Conservation (phyloP, 768 basidiomycete genomes). For the Psilocybe sp. region DNA sequence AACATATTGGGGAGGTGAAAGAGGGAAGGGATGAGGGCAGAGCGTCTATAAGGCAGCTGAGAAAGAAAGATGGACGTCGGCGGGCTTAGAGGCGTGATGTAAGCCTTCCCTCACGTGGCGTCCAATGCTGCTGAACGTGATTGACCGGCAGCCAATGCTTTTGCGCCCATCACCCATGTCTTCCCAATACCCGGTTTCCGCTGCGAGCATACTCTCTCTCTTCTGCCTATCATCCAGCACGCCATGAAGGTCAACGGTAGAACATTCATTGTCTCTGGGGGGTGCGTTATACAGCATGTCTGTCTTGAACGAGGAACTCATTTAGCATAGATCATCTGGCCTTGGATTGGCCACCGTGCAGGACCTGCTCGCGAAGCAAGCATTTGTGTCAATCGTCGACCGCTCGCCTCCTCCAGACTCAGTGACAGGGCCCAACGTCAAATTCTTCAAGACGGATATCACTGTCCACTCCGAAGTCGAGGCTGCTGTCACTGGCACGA, state of each 20-base stretch:
- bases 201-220: not conserved
- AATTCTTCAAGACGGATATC: slow-evolving; percentile 42
- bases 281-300: slow-evolving; percentile 29
- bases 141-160: slow-evolving; percentile 15
- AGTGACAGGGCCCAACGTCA: slow-evolving; percentile 23
- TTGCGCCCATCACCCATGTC: slow-evolving; percentile 9
- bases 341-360: slow-evolving; percentile 52
- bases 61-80: slow-evolving; percentile 7
- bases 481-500: slow-evolving; percentile 33
- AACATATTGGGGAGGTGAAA: slow-evolving; percentile 34
- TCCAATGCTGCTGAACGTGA: slow-evolving; percentile 10
- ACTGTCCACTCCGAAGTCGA: slow-evolving; percentile 33
- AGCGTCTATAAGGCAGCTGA: slow-evolving; percentile 7
- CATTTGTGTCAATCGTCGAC: slow-evolving; percentile 53
- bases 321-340: slow-evolving; percentile 45
- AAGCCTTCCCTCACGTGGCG: slow-evolving; percentile 14
- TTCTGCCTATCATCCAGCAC: not conserved
- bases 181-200: slow-evolving; percentile 6
- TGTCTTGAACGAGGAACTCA: not conserved
- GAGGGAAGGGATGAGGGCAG: slow-evolving; percentile 7
- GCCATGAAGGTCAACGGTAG: slow-evolving; percentile 48
- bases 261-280: slow-evolving; percentile 58
- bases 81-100: slow-evolving; percentile 13
- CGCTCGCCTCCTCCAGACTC: slow-evolving; percentile 32
- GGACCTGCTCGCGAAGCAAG: slow-evolving; percentile 40